A percentile compares a stretch with the other conserved stretches of the same genome.
phyloP scores from a whole-genome alignment of 345 rosid species.

The Hevea brasiliensis region DNA sequence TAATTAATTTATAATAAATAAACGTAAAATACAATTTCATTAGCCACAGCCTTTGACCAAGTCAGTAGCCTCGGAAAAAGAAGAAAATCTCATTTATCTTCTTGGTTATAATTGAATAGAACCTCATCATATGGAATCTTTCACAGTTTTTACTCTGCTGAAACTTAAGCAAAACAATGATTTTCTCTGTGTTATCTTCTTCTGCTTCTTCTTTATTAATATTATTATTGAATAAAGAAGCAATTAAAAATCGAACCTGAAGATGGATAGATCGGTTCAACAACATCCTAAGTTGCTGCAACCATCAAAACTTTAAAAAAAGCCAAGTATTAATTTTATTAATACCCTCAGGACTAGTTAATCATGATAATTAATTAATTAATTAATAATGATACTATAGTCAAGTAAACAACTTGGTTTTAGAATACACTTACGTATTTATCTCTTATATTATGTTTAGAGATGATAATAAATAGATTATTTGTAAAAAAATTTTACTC shows the following conservation, averaged over 20 bases:
- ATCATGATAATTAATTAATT: too few relatives aligned
- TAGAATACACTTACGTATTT: too few relatives aligned
- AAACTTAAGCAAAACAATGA: conserved; percentile 14
- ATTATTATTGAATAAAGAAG: too few relatives aligned
- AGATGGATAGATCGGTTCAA: conserved; percentile 55
- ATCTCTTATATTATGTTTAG: too few relatives aligned
- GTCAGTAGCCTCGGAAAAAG: too few relatives aligned
- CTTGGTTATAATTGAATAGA: conserved; percentile 30
- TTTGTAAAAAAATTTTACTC: too few relatives aligned
- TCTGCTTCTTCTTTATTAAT: too few relatives aligned
- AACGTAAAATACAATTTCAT: background rate
- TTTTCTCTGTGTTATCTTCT: conserved; percentile 1
- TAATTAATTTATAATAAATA: too few relatives aligned
- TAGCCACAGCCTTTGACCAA: conserved; percentile 31
- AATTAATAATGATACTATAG: too few relatives aligned
- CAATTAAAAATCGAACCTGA: background rate
- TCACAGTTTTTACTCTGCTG: conserved; percentile 20
- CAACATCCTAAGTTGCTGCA: conserved; percentile 52
- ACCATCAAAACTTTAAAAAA: conserved; percentile 40
- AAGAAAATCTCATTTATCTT: background rate
- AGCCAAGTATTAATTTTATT: background rate
- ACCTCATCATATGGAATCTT: conserved; percentile 38
- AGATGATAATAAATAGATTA: too few relatives aligned
- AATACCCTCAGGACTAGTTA: too few relatives aligned
- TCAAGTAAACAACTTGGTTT: too few relatives aligned